Percentiles rank a stretch among this genome's conserved stretches.
Evolutionary conservation across 768 basidiomycete genomes (phyloP).

Genomic region (Pholiota microspora): DNA sequence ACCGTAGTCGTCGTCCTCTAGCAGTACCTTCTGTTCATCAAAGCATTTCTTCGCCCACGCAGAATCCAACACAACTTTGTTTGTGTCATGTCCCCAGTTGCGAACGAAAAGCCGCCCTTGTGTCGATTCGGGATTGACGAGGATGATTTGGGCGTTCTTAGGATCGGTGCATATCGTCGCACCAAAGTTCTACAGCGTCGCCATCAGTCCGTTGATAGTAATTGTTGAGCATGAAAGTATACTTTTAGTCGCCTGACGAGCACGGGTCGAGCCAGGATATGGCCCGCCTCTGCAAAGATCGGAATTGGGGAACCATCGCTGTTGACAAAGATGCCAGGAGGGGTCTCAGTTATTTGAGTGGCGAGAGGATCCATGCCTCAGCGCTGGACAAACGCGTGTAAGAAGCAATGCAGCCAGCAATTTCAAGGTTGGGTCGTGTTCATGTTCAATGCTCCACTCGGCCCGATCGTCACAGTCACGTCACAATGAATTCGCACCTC

Average conservation of each 20-base stretch:
- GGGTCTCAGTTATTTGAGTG: slow-evolving; percentile 14
- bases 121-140: slow-evolving; percentile 53
- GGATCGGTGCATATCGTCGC: slow-evolving; percentile 51
- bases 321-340: slow-evolving; percentile 32
- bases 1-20: slow-evolving; percentile 53
- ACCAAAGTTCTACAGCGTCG: slow-evolving; percentile 45
- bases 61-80: slow-evolving; percentile 52
- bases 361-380: slow-evolving; percentile 11
- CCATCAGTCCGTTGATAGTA: neutral
- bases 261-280: slow-evolving; percentile 45
- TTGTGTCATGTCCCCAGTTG: slow-evolving; percentile 51
- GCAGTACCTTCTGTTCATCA: slow-evolving; percentile 39
- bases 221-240: slow-evolving; percentile 11
- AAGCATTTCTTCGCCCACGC: slow-evolving; percentile 52
- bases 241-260: slow-evolving; percentile 52
- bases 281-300: slow-evolving; percentile 58
- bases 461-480: slow-evolving; percentile 13
- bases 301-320: slow-evolving; percentile 39
- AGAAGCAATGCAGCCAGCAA: neutral
- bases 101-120: slow-evolving; percentile 56
- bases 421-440: neutral
- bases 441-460: neutral
- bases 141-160: slow-evolving; percentile 51
- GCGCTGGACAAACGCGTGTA: neutral
- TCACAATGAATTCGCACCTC: no score